phyloP scores from a whole-genome alignment of 2,329 filamentous ascomycete species.

The Rhytidhysteron rufulum region DNA sequence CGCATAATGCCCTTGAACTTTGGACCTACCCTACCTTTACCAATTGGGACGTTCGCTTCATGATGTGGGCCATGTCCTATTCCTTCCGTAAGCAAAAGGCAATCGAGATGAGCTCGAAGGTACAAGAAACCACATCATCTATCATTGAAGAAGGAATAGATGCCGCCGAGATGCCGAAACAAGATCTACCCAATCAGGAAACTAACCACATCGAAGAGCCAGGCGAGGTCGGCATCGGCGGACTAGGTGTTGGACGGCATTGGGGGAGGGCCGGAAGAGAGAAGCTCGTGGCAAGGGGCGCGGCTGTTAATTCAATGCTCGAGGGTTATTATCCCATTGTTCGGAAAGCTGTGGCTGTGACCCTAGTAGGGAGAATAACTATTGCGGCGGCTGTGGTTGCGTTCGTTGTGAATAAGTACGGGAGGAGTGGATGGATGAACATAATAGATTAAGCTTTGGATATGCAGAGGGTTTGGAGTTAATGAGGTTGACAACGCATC shows the following conservation, averaged over 20 bases:
- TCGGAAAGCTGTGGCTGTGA: slow-evolving; percentile 42
- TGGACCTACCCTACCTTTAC: slow-evolving; percentile 70
- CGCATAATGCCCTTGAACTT: slow-evolving; percentile 56
- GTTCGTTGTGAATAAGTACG: slow-evolving; percentile 17
- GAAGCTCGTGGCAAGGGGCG: slow-evolving; percentile 35
- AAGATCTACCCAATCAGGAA: slow-evolving; percentile 20
- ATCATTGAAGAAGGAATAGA: slow-evolving; percentile 22
- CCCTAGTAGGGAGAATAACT: slow-evolving; percentile 36
- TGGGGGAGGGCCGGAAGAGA: slow-evolving; percentile 32
- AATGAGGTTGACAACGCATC: too few species aligned
- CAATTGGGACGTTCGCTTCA: slow-evolving; percentile 55
- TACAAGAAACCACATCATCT: slow-evolving; percentile 3
- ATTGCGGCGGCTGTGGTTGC: slow-evolving; percentile 19
- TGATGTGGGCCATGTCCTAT: slow-evolving; percentile 59
- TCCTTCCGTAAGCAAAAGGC: slow-evolving; percentile 44
- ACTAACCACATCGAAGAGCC: slow-evolving; percentile 23
- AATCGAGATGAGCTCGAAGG: slow-evolving; percentile 21
- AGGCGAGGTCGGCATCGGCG: slow-evolving; percentile 44
- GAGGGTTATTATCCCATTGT: slow-evolving; percentile 53
- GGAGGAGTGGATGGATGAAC: not conserved
- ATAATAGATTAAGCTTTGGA: too few species aligned
- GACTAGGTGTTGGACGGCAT: slow-evolving; percentile 40
- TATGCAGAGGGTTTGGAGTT: not conserved
- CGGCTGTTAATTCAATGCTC: slow-evolving; percentile 46
- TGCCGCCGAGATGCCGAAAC: slow-evolving; percentile 16